Evolutionary conservation across 176 grass and related monocot genomes (phyloP).

Genomic region (Chrysopogon serrulatus): DNA sequence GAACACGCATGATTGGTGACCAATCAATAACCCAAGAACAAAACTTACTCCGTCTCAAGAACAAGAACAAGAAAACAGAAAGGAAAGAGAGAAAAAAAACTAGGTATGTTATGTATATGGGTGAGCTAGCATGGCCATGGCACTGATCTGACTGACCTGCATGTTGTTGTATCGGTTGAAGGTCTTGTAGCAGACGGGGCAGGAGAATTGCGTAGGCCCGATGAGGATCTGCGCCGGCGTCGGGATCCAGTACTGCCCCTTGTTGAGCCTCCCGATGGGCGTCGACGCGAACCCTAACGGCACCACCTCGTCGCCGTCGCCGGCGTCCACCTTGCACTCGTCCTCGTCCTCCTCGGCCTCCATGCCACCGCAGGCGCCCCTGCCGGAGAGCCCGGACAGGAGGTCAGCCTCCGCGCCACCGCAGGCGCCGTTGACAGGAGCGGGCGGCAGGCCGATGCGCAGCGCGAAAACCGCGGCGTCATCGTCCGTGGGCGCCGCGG

Average conservation of each 20-base stretch:
- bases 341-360: conserved; percentile 49
- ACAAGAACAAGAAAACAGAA: not conserved
- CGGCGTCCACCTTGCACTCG: conserved; percentile 25
- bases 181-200: conserved; percentile 97
- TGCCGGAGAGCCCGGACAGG: conserved; percentile 49
- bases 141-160: conserved; percentile 66
- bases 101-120: not conserved
- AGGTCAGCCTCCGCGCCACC: conserved; percentile 53
- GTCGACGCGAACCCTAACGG: conserved; percentile 71
- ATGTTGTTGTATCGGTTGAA: conserved; percentile 99
- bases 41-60: not conserved
- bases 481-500: conserved; percentile 17
- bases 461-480: conserved; percentile 65
- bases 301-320: conserved; percentile 34
- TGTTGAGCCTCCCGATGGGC: conserved; percentile 94
- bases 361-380: not conserved
- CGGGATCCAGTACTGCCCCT: conserved; percentile 98
- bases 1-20: conserved; percentile 1
- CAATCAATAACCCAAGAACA: conserved; percentile 4
- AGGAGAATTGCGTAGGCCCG: conserved; percentile 97
- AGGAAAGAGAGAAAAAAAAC: not conserved
- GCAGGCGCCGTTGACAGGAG: not conserved
- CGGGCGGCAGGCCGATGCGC: conserved; percentile 60
- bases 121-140: not conserved
- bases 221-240: conserved; percentile 98